phyloP scores from a whole-genome alignment of 441 rosid species.

The Arabidopsis hybrid region DNA sequence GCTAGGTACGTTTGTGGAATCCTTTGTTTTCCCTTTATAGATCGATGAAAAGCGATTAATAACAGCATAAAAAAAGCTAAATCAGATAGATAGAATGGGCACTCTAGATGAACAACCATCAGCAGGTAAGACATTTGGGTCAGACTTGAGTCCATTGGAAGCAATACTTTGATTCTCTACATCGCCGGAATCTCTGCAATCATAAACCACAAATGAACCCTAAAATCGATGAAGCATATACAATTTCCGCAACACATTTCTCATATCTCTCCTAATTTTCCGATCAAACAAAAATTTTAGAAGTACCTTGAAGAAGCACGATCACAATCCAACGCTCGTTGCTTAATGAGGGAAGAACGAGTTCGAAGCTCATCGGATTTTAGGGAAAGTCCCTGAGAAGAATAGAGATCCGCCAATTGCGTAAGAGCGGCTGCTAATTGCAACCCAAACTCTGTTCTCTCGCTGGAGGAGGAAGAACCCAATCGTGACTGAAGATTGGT shows the following conservation, averaged over 20 bases:
- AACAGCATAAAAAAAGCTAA: conserved; percentile 3
- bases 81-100: background rate
- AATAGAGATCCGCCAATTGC: conserved; percentile 72
- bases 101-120: conserved; percentile 21
- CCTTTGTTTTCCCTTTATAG: conserved; percentile 47
- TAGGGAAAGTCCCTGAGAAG: conserved; percentile 74
- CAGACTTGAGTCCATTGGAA: conserved; percentile 25
- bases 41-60: conserved; percentile 18
- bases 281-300: background rate
- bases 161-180: conserved; percentile 34
- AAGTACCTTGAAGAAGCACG: conserved; percentile 46
- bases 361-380: conserved; percentile 70
- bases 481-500: conserved; percentile 50
- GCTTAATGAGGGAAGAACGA: conserved; percentile 66
- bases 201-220: conserved; percentile 17
- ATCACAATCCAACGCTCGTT: conserved; percentile 45
- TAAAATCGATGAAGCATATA: conserved; percentile 5
- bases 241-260: conserved; percentile 14
- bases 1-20: conserved; percentile 28
- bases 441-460: conserved; percentile 51
- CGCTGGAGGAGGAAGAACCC: conserved; percentile 34
- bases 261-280: background rate
- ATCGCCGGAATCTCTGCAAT: conserved; percentile 41
- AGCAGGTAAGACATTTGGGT: conserved; percentile 1
- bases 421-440: conserved; percentile 66